Base-by-base conservation (phyloP, 768 basidiomycete genomes). In the Myochromella boudieri region DNA sequence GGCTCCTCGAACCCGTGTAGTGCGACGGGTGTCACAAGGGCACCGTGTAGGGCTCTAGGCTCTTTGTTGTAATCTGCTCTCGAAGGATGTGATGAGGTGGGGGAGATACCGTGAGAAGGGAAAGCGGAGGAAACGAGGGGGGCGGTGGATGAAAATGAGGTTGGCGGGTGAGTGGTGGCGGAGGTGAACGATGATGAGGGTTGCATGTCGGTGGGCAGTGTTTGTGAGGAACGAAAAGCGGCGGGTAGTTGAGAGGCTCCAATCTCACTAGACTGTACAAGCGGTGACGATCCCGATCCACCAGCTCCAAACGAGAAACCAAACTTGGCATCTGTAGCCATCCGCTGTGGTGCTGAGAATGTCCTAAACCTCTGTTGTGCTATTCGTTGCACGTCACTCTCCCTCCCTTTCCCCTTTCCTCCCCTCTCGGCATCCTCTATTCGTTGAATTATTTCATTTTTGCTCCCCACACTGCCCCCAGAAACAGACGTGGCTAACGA, bases 1-100 rank as follows among this genome's bases (percentile, higher is more conserved):
- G 95, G 95, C 37, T 91, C 86, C 25, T 77, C 74, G 52, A 85
- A 82, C 27, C 74, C 71, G 34, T 81, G 82, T 49, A 91, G 66
- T 36, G 73, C 68, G 14, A 75, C 75, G 3, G 91, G 89, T 10
- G 78, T 79, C 32, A 61, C 56, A 21, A 18, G 25, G 20, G 68
- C 66, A 32, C 59, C 64, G 57, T 87, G 82, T 45, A 89, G 66
- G 47, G 68, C 66, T 27, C 88, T 71, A 14, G 89, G 88, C 42
- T 75, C 68, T 55, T 80, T 78, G 59, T 82, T 85, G 52, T 86
- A 80, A 55, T 80, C 67, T 11, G 56, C 56, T 36, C 62, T 71
- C 17, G 60, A 26, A 58, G 51, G 45, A 15, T 27, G 51, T 11
- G 28, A 17, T 17, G 33, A 40, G 12, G 22, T 42, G 17, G 32